A percentile compares a stretch with the other conserved stretches of the same genome.
These are phyloP conservation scores for Sugiyamaella paludigena DNA, from an alignment of 1,139 yeast genomes.

Conservation along the genomic window DNA sequence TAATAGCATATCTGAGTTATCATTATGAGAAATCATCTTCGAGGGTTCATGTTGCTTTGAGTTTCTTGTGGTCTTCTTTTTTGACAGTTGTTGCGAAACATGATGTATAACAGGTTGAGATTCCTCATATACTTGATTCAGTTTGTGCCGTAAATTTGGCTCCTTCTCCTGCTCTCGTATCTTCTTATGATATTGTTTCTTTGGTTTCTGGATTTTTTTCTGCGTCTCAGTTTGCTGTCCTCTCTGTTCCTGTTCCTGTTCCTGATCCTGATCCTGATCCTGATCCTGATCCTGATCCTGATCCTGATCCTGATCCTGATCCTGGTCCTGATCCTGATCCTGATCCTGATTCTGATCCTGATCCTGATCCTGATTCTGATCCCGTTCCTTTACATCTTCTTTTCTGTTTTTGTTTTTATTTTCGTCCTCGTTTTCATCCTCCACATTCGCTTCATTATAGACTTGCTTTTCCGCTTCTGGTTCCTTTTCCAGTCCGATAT, in stretches of 20 bases:
- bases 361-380: neutral
- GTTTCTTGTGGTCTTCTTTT: neutral
- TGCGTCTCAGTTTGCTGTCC: too few species aligned
- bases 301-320: neutral
- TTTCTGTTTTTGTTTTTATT: neutral
- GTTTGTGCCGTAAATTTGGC: too few species aligned
- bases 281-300: neutral
- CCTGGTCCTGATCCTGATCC: neutral
- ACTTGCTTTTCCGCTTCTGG: too few species aligned
- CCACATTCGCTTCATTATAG: too few species aligned
- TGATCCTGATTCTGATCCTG: neutral
- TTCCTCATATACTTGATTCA: too few species aligned
- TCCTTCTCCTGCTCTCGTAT: too few species aligned
- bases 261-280: neutral
- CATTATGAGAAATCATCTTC: neutral
- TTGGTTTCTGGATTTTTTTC: too few species aligned
- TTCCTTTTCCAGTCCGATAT: neutral
- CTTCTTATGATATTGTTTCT: too few species aligned
- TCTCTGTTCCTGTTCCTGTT: neutral
- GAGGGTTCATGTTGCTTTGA: neutral
- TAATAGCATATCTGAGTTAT: too few species aligned
- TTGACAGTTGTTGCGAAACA: neutral
- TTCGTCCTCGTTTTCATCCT: too few species aligned
- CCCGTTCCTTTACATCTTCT: slow-evolving; percentile 1
- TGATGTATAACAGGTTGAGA: too few species aligned